Evolutionary conservation across 768 basidiomycete genomes (phyloP), one percentile per base, ranked within the genome.

Genomic region (Leccinum incarnatum): DNA sequence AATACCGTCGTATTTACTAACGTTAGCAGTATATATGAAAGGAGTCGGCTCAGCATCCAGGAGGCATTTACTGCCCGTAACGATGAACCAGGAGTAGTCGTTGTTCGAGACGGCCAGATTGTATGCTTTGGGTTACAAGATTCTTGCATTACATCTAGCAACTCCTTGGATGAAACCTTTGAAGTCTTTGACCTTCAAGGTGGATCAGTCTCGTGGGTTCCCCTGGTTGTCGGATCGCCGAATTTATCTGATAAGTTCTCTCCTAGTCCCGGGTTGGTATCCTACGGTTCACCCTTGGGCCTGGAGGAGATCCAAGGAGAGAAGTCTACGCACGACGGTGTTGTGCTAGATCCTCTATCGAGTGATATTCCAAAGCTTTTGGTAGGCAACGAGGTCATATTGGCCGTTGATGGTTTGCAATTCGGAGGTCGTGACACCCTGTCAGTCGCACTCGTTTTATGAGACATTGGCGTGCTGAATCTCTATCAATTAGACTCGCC

Each of bases 351-450:
- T 63, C 76, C 79, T 49, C 56, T 75, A 62, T 48, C 70, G 58
- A 62, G 57, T 42, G 34, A 54, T 10, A 67, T 77, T 12, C 81
- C 81, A 9, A 57, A 56, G 2, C 61, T 81, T 36, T 57, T 76
- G 14, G 72, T 65, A 3, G 76, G 72, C 0, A 70, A 70, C 5
- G 71, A 72, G n/a, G 69, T 82, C n/a, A 74, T 82, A 23, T 78
- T 78, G 34, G 93, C 89, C 9, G 81, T 81, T 4, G 92, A 95
- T 67, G 92, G 93, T 0, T 77, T 91, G 32, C 80, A 82, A 58
- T 92, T 88, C 65, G 78, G 78, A 2, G 82, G 85, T 17, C 82
- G 84, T 10, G 79, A 84, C 54, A 76, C 80, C 17, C 67, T 85
- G 85, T 86, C 63, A 62, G 77, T 65, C 11, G 19, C 27, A 56